Base-by-base conservation (phyloP, 192 early-diverging fungal genomes). In the Mortierella alpina region DNA sequence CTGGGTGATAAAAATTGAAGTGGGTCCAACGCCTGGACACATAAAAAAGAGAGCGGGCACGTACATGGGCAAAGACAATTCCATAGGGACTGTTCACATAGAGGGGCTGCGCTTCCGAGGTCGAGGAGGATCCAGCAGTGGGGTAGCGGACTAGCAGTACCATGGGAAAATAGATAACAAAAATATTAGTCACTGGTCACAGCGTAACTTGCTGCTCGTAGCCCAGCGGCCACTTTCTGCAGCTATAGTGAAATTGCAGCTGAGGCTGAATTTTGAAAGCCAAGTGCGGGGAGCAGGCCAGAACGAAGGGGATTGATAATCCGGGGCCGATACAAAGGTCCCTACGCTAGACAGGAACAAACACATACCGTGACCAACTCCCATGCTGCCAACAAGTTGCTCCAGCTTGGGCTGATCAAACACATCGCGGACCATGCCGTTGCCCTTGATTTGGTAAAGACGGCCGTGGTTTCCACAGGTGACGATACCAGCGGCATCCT, bases 31-130 rank as follows among this genome's bases (percentile, higher is more conserved):
- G 31, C 31, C 31, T 31, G 31, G 3, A 31, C 50, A 40, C 17
- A 17, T 3, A 8, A 7, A 22, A 6, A 66, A 66, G 6, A 31
- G 23, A 10, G 54, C 50, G 47, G 49, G 17, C 6, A 77, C 88
- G 73, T 91, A 95, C 94, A 75, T 99, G 98, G 40, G 94, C 97
- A 74, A 98, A 89, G 20, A 93, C 95, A 52, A 99, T 91, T 45
- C 98, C 98, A 76, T 99, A 99, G 15, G 98, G 98, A 76, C 93
- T 94, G 91, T 99, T 99, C 77, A 99, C 98, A 81, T 99, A 99
- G 82, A 99, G 99, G 53, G 98, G 97, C 86, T 99, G 98, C 31
- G 98, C 96, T 84, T 99, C 98, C 13, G 97, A 95, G 50, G 86
- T 91, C 13, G 97, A 96, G 7, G 98, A 97, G 12, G 96, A 94